A percentile compares a stretch with the other conserved stretches of the same genome.
Conservation (phyloP, 371 early-diverging fungal genomes). For the Mortierella sp. region DNA sequence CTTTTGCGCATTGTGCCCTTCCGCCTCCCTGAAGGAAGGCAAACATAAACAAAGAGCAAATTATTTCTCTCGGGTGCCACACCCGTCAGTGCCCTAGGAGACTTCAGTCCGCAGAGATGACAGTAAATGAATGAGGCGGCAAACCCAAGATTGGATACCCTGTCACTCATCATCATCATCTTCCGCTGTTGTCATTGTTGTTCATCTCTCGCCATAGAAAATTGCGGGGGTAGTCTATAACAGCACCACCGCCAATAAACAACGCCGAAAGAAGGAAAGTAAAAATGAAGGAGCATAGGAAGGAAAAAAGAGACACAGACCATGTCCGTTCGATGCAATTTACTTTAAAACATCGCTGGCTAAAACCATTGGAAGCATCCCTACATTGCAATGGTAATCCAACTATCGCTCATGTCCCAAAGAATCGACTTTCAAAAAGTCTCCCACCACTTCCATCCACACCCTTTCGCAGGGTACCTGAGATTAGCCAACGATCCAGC, state of each 20-base stretch:
- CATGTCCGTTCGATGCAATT: not conserved
- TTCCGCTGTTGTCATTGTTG: not conserved
- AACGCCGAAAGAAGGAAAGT: not conserved
- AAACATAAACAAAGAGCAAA: not conserved
- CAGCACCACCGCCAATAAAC: not conserved
- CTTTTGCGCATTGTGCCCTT: constrained; percentile 9
- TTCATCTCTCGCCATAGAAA: not conserved
- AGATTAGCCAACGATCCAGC: not conserved
- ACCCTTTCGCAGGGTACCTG: not conserved
- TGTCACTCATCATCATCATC: not conserved
- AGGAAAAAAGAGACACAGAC: constrained; percentile 1
- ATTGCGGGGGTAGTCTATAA: not conserved
- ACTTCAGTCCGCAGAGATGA: not conserved
- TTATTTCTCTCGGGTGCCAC: not conserved
- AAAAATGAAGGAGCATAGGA: not conserved
- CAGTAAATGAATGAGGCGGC: not conserved
- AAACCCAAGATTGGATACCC: not conserved
- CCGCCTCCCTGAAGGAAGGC: not conserved
- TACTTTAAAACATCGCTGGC: not conserved
- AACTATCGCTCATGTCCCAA: not conserved
- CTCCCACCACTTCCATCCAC: not conserved
- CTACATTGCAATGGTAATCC: not conserved
- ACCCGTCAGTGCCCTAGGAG: not conserved
- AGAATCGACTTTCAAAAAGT: not conserved
- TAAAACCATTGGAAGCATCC: not conserved